Evolutionary conservation across 768 basidiomycete species (phyloP).

Genomic region (Boletellus sp.): DNA sequence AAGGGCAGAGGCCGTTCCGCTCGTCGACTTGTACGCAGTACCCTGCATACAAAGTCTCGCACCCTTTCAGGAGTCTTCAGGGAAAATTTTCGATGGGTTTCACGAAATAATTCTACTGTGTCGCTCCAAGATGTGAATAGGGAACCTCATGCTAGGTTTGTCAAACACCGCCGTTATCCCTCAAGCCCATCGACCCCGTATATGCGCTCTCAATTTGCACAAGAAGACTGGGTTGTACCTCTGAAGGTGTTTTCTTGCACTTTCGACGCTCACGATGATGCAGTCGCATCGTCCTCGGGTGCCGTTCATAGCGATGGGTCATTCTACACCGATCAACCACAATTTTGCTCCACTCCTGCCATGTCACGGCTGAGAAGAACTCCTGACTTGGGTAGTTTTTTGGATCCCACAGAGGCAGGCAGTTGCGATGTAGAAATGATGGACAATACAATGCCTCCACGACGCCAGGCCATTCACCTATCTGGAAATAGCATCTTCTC

Average conservation of each 20-base stretch:
- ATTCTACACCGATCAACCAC: slow-evolving; percentile 23
- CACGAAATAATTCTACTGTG: slow-evolving; percentile 14
- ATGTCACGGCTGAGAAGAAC: slow-evolving; percentile 1
- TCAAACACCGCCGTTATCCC: slow-evolving; percentile 17
- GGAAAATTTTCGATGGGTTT: slow-evolving; percentile 14
- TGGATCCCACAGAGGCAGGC: background rate
- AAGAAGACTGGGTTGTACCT: slow-evolving; percentile 13
- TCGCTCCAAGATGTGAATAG: slow-evolving; percentile 16
- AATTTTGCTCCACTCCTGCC: slow-evolving; percentile 27
- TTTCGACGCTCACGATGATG: background rate
- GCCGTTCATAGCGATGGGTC: slow-evolving; percentile 5
- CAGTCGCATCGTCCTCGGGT: background rate
- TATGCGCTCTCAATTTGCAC: slow-evolving; percentile 23
- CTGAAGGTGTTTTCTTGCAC: slow-evolving; percentile 6
- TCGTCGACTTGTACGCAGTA: slow-evolving; percentile 15
- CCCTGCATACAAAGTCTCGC: slow-evolving; percentile 35
- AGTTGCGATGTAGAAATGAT: slow-evolving; percentile 21
- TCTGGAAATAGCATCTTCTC: slow-evolving; percentile 29
- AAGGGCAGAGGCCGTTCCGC: slow-evolving; percentile 10
- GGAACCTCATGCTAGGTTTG: slow-evolving; percentile 9
- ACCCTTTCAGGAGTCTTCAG: slow-evolving; percentile 34
- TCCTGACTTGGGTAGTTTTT: background rate
- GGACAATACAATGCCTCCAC: slow-evolving; percentile 4
- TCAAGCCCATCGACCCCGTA: slow-evolving; percentile 24
- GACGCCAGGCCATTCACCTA: slow-evolving; percentile 16